Percentiles rank a stretch among this genome's conserved stretches.
Evolutionary conservation across 306 rosid genomes (phyloP).

Genomic region (Pyrus communis): DNA sequence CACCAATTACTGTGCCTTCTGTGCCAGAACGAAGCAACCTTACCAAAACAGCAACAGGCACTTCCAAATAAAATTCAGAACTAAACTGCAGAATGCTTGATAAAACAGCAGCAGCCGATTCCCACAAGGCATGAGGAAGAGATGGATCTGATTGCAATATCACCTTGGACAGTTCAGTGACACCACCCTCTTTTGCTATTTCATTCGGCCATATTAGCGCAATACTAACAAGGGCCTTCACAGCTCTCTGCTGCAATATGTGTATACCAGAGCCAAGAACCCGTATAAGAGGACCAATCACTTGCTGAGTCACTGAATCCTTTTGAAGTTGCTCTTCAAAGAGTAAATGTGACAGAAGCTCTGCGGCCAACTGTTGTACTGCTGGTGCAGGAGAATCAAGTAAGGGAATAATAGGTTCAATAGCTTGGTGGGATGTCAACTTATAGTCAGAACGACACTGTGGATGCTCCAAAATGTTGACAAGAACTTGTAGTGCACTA

Average conservation of each 20-base stretch:
- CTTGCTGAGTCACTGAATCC: conserved; percentile 83
- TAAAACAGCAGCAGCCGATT: conserved; percentile 92
- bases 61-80: conserved; percentile 95
- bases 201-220: conserved; percentile 96
- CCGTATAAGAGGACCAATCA: conserved; percentile 79
- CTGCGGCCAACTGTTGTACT: conserved; percentile 96
- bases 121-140: conserved; percentile 96
- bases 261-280: conserved; percentile 86
- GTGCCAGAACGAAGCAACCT: conserved; percentile 92
- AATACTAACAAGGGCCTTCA: conserved; percentile 89
- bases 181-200: conserved; percentile 98
- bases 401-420: conserved; percentile 86
- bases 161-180: conserved; percentile 80
- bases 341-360: conserved; percentile 90
- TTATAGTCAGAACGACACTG: conserved; percentile 88
- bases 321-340: conserved; percentile 84
- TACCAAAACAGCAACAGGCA: conserved; percentile 94
- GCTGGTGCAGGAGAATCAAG: conserved; percentile 86
- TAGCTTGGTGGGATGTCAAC: conserved; percentile 74
- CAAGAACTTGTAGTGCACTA: conserved; percentile 89
- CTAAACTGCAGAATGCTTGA: conserved; percentile 92
- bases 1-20: conserved; percentile 77
- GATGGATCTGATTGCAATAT: conserved; percentile 92
- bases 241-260: conserved; percentile 95
- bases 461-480: conserved; percentile 90